Percentiles rank a stretch among this genome's conserved stretches.
phyloP scores from a whole-genome alignment of 495 filamentous ascomycete genomes.

The Penicillium goetzii region DNA sequence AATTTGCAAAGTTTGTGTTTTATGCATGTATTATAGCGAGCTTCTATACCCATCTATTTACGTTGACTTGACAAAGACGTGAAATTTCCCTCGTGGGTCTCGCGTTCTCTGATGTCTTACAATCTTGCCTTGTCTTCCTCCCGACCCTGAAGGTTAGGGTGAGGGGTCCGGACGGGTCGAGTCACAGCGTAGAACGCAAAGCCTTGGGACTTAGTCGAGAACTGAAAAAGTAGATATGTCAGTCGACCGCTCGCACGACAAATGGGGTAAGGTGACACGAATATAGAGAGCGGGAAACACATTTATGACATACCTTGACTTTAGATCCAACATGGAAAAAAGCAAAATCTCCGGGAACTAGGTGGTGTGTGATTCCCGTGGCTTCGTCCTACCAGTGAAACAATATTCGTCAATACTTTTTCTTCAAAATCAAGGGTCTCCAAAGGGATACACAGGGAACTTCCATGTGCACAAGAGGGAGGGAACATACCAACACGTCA shows the following conservation, averaged over 20 bases:
- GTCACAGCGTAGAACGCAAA: slow-evolving; percentile 40
- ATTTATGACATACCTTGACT: slow-evolving; percentile 32
- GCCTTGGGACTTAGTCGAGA: slow-evolving; percentile 39
- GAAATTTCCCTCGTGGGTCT: background rate
- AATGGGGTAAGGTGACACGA: background rate
- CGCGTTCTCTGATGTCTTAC: background rate
- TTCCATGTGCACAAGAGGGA: background rate
- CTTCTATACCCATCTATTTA: background rate
- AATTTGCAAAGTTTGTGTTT: background rate
- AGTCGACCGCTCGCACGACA: slow-evolving; percentile 4
- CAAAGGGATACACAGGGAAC: background rate
- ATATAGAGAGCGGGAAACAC: background rate
- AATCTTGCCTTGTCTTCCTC: slow-evolving; percentile 30
- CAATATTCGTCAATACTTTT: background rate
- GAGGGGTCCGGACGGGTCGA: slow-evolving; percentile 31
- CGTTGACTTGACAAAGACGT: background rate
- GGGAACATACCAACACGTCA: slow-evolving; percentile 33
- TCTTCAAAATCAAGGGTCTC: background rate
- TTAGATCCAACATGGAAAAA: slow-evolving; percentile 42
- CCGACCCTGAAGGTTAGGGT: slow-evolving; percentile 31
- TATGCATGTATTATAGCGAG: background rate
- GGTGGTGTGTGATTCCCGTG: slow-evolving; percentile 37
- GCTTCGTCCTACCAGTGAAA: slow-evolving; percentile 33
- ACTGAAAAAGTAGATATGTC: slow-evolving; percentile 24
- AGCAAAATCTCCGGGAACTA: slow-evolving; percentile 38